Percentiles rank a stretch among this genome's conserved stretches.
These are phyloP conservation scores for Dentipellis sp. DNA, from an alignment of 768 basidiomycete species.

Conservation along the genomic window DNA sequence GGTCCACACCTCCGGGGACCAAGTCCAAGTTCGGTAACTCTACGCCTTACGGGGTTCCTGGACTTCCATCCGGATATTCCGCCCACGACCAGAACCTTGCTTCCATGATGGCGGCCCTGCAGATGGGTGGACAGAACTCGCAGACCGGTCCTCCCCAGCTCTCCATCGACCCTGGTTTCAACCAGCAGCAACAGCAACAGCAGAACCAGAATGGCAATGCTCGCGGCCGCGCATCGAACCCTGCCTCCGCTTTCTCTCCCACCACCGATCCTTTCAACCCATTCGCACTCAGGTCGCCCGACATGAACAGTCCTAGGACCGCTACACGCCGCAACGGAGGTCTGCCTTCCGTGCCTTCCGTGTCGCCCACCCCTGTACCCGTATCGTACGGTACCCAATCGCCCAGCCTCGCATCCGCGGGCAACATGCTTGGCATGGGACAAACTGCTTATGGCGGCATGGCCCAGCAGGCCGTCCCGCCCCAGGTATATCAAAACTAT, in stretches of 20 bases:
- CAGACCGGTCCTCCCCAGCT: conserved; percentile 73
- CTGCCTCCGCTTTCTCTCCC: conserved; percentile 40
- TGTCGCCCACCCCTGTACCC: conserved; percentile 17
- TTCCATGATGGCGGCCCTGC: conserved; percentile 88
- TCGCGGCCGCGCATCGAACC: conserved; percentile 22
- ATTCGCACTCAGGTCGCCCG: conserved; percentile 42
- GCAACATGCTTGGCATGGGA: conserved; percentile 51
- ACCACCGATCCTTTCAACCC: conserved; percentile 49
- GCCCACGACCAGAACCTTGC: conserved; percentile 79
- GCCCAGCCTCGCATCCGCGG: conserved; percentile 47
- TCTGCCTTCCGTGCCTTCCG: conserved; percentile 19
- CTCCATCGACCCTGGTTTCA: conserved; percentile 60
- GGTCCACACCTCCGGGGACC: conserved; percentile 48
- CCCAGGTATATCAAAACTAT: conserved; percentile 69
- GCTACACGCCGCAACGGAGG: conserved; percentile 38
- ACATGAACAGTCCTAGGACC: conserved; percentile 41
- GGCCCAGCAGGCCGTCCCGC: conserved; percentile 46
- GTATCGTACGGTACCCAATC: conserved; percentile 52
- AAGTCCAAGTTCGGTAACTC: conserved; percentile 45
- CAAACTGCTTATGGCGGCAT: conserved; percentile 58
- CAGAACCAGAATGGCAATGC: conserved; percentile 14
- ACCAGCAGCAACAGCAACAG: conserved; percentile 27
- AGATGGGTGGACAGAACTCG: conserved; percentile 84
- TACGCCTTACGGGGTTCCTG: conserved; percentile 56
- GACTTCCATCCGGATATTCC: conserved; percentile 71